Base-by-base conservation (phyloP, 2,329 filamentous ascomycete genomes). In the Ophiosphaerella herpotricha region DNA sequence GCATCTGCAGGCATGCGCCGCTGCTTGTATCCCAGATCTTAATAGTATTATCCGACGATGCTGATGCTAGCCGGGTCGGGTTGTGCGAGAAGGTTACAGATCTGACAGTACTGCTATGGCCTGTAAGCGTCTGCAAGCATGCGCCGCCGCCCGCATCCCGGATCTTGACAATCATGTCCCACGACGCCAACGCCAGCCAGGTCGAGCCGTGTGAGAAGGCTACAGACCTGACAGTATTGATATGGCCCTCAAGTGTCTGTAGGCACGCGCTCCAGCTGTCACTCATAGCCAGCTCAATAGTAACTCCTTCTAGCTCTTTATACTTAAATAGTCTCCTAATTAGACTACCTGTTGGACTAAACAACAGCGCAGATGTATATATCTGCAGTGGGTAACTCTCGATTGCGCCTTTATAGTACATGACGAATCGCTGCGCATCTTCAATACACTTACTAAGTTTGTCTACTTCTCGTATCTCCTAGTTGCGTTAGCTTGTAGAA, bases 311-410 rank as follows among this genome's bases (percentile, higher is more conserved):
- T 29, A 48, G 57, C 44, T 58, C 55, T 51, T 60, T 50, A 9
- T 57, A 29, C 33, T 50, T 16, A 14, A 58, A 59, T 1, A 51
- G 39, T 9, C 31, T 16, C 34, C 55, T 54, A 2, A 62, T 52
- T 16, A 53, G 11, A 38, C 60, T 64, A n/a, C 38, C 12, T 23
- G 24, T 45, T 37, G 57, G 62, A 45, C 58, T 59, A 35, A 60
- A 66, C 34, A 63, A 21, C 1, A 68, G 54, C 5, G 57, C 59
- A 32, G 61, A 61, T 29, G 39, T 44, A 48, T 68, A 68, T 43
- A 46, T 21, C 36, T 69, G 63, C 4, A 68, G 52, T 38, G 63
- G 61, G n/a, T 13, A 47, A 24, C 38, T 49, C 46, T 60, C 58
- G 26, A 66, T 66, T 41, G 35, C 38, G 14, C 24, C 13, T 31